phyloP scores from a whole-genome alignment of 2,329 filamentous ascomycete species.

The Paraphoma sp. region DNA sequence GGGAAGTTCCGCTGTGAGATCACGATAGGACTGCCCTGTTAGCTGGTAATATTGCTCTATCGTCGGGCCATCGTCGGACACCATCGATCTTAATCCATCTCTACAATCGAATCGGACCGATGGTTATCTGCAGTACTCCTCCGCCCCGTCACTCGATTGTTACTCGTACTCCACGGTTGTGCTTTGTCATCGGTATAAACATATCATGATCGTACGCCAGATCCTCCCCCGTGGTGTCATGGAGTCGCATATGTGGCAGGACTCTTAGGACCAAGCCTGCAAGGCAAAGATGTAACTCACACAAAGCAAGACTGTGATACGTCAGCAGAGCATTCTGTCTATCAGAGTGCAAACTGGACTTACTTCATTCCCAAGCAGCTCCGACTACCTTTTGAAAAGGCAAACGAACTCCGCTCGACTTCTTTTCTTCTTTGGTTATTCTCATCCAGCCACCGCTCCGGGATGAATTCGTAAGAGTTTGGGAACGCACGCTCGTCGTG shows the following conservation, averaged over 20 bases:
- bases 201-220: constrained; percentile 33
- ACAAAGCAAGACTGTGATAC: constrained; percentile 25
- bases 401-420: constrained; percentile 35
- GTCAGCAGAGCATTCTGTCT: constrained; percentile 5
- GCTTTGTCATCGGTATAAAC: constrained; percentile 35
- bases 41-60: too few relatives aligned
- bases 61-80: too few relatives aligned
- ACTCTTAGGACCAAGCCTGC: constrained; percentile 28
- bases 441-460: constrained; percentile 40
- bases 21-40: too few relatives aligned
- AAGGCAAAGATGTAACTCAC: constrained; percentile 30
- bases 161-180: constrained; percentile 28
- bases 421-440: constrained; percentile 29
- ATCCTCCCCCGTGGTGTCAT: constrained; percentile 27
- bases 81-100: too few relatives aligned
- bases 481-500: constrained; percentile 35
- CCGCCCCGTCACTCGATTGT: constrained; percentile 14
- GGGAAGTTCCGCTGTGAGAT: too few relatives aligned
- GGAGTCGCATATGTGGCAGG: constrained; percentile 30
- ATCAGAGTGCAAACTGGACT: constrained; percentile 11
- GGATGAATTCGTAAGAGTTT: constrained; percentile 30
- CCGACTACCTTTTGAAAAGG: constrained; percentile 41
- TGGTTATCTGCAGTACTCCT: neutral
- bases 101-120: neutral
- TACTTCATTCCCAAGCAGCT: constrained; percentile 44